A percentile compares a stretch with the other conserved stretches of the same genome.
phyloP scores from a whole-genome alignment of 2,329 filamentous ascomycete species.

The Diaporthe velutina region DNA sequence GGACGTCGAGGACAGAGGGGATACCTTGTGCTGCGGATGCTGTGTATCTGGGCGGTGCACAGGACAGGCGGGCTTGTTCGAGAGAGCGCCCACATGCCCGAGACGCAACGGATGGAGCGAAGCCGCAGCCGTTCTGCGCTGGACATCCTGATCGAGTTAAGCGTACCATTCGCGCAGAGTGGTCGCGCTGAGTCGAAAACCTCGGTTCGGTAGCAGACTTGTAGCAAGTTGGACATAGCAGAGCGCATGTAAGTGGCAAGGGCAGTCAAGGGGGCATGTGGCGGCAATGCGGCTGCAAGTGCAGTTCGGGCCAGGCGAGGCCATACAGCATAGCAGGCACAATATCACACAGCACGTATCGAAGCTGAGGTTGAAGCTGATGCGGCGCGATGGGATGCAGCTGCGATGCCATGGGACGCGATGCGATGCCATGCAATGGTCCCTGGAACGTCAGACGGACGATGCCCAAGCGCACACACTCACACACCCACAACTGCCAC shows the following conservation, averaged over 20 bases:
- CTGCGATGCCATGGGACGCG: neutral
- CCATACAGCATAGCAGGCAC: neutral
- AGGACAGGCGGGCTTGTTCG: neutral
- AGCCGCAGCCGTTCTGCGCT: neutral
- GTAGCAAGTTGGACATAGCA: constrained; percentile 29
- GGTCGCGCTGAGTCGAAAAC: constrained; percentile 19
- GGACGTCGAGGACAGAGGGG: neutral
- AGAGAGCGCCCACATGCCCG: constrained; percentile 1
- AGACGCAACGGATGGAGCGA: constrained; percentile 3
- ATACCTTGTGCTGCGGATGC: neutral
- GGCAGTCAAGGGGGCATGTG: neutral
- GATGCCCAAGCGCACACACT: constrained; percentile 1
- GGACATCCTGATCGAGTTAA: neutral
- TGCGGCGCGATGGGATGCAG: neutral
- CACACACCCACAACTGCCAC: neutral
- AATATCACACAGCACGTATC: neutral
- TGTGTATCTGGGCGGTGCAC: neutral
- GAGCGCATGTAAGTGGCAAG: constrained; percentile 2
- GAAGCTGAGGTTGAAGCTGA: neutral
- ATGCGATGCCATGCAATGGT: neutral
- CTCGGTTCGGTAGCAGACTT: constrained; percentile 31
- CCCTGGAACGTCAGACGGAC: neutral
- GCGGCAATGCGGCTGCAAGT: constrained; percentile 9
- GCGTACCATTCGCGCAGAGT: neutral
- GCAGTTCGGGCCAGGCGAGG: neutral